Evolutionary conservation across 345 rosid genomes (phyloP).

Genomic region (Brassica incana): DNA sequence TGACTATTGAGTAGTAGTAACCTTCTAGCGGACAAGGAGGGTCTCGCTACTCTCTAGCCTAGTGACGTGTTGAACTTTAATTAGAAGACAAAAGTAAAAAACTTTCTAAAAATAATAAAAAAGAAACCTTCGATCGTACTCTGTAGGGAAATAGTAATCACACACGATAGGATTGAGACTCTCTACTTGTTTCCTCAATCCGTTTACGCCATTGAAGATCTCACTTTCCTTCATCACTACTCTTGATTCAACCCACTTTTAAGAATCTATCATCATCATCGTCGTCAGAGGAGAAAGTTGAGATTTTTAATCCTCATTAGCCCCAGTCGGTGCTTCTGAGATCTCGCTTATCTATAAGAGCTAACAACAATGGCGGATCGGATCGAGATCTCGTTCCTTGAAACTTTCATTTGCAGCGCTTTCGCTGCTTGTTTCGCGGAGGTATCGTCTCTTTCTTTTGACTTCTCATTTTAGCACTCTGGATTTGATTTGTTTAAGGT

Average conservation of each 20-base stretch:
- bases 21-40: no score
- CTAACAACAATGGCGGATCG: background rate
- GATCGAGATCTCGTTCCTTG: constrained; percentile 62
- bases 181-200: background rate
- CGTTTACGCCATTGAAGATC: background rate
- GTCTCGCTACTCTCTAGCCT: background rate
- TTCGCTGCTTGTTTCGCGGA: constrained; percentile 99
- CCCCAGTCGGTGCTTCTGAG: background rate
- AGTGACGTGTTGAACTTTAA: background rate
- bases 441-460: constrained; percentile 43
- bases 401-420: constrained; percentile 87
- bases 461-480: background rate
- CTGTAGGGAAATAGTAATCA: background rate
- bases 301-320: background rate
- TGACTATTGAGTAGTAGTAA: no score
- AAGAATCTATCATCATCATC: background rate
- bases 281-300: background rate
- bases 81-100: background rate
- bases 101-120: no score
- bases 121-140: background rate
- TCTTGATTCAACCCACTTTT: background rate
- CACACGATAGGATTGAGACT: background rate
- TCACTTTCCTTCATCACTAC: background rate
- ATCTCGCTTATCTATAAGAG: background rate
- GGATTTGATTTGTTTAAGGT: background rate